These are phyloP conservation scores for Pyrenophora tritici-repentis DNA, from an alignment of 2,329 filamentous ascomycete genomes.

Conservation along the genomic window DNA sequence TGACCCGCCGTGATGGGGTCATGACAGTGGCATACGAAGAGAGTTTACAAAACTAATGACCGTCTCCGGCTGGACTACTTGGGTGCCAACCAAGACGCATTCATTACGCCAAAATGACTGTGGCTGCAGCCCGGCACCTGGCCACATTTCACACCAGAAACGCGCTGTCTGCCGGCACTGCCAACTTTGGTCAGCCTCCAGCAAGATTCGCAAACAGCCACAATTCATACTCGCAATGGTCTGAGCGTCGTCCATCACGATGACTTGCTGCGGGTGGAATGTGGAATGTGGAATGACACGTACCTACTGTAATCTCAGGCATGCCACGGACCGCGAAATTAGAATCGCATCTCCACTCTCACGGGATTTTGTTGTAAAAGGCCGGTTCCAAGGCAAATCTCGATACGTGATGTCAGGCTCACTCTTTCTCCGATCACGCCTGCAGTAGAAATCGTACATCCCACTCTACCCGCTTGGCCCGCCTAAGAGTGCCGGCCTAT, in stretches of 20 bases:
- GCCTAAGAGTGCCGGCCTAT: slow-evolving; percentile 4
- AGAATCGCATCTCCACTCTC: slow-evolving; percentile 25
- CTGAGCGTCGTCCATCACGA: slow-evolving; percentile 4
- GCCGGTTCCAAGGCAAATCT: slow-evolving; percentile 17
- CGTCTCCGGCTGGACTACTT: neutral
- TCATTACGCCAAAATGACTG: neutral
- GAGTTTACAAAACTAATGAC: neutral
- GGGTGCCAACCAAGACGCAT: neutral
- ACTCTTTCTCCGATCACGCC: slow-evolving; percentile 4
- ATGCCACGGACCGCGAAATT: slow-evolving; percentile 8
- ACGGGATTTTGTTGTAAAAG: slow-evolving; percentile 17
- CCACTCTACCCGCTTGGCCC: slow-evolving; percentile 2
- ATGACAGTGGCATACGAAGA: neutral
- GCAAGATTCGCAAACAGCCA: too few species aligned
- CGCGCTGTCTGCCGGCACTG: neutral
- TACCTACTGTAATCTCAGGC: slow-evolving; percentile 8
- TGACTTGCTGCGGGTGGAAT: neutral
- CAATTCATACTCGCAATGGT: neutral
- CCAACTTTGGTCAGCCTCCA: neutral
- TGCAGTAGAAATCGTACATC: slow-evolving; percentile 3
- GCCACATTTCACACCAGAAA: neutral
- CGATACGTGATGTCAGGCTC: slow-evolving; percentile 33
- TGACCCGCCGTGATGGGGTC: slow-evolving; percentile 11
- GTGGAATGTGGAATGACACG: slow-evolving; percentile 19
- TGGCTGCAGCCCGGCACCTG: neutral